Conservation (phyloP, 1,284 basidiomycete genomes). For the Microbotryum violaceum region DNA sequence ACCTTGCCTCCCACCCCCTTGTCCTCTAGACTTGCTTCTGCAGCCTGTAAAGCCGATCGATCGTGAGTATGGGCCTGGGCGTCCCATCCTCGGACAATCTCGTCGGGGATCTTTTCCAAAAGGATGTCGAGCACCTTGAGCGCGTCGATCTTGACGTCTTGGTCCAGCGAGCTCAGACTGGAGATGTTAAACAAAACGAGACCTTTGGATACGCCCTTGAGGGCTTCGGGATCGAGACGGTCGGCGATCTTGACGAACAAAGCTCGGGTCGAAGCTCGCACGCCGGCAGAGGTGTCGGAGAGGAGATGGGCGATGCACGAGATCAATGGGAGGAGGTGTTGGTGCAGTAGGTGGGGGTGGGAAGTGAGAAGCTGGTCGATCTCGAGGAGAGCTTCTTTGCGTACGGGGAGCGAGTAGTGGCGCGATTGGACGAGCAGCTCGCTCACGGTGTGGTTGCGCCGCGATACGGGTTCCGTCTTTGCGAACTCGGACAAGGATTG, state of each 20-base stretch:
- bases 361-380: constrained; percentile 12
- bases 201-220: constrained; percentile 14
- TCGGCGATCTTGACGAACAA: constrained; percentile 4
- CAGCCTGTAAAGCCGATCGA: constrained; percentile 37
- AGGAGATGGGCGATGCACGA: constrained; percentile 19
- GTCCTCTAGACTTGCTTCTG: constrained; percentile 3
- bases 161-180: constrained; percentile 89
- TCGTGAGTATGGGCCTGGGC: constrained; percentile 1
- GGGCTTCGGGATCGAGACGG: constrained; percentile 20
- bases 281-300: constrained; percentile 8
- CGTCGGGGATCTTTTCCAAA: constrained; percentile 61
- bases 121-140: constrained; percentile 72
- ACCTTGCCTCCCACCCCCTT: constrained; percentile 10
- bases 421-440: constrained; percentile 72
- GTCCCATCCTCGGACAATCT: constrained; percentile 61
- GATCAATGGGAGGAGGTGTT: constrained; percentile 20
- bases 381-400: constrained; percentile 49
- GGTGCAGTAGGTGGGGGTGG: constrained; percentile 19
- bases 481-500: constrained; percentile 59
- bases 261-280: neutral
- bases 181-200: constrained; percentile 80
- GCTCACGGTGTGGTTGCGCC: constrained; percentile 63
- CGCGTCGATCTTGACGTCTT: constrained; percentile 85
- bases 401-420: constrained; percentile 69
- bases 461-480: constrained; percentile 55